phyloP scores from a whole-genome alignment of 169 alveolate genomes.

The Plasmodium blacklocki region DNA sequence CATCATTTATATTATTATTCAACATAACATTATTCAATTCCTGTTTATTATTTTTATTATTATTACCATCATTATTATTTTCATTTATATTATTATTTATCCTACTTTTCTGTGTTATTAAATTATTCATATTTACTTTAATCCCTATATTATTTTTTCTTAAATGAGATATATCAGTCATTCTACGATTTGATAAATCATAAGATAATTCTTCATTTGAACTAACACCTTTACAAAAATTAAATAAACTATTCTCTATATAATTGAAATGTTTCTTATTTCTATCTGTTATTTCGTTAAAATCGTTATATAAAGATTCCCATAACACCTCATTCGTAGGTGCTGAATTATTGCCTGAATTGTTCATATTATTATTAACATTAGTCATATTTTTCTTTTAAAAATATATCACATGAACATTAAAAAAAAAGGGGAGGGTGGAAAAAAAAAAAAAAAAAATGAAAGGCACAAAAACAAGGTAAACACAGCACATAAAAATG shows the following conservation, averaged over 20 bases:
- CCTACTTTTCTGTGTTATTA: background rate
- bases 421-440: too few relatives aligned
- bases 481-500: background rate
- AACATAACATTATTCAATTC: background rate
- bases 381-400: background rate
- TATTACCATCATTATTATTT: background rate
- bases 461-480: background rate
- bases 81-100: background rate
- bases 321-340: conserved; percentile 32
- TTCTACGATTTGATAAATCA: conserved; percentile 4
- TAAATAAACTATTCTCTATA: conserved; percentile 56
- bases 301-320: conserved; percentile 71
- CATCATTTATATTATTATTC: conserved; percentile 14
- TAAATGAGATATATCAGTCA: too few relatives aligned
- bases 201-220: conserved; percentile 12
- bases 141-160: background rate
- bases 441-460: background rate
- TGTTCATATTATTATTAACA: background rate
- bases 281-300: conserved; percentile 59
- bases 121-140: background rate
- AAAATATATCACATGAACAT: background rate
- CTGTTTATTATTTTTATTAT: background rate
- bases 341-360: background rate
- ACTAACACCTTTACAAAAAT: conserved; percentile 65
- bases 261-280: conserved; percentile 47